Evolutionary conservation across 805 yeast genomes (phyloP).

Genomic region (Candida quercuum): DNA sequence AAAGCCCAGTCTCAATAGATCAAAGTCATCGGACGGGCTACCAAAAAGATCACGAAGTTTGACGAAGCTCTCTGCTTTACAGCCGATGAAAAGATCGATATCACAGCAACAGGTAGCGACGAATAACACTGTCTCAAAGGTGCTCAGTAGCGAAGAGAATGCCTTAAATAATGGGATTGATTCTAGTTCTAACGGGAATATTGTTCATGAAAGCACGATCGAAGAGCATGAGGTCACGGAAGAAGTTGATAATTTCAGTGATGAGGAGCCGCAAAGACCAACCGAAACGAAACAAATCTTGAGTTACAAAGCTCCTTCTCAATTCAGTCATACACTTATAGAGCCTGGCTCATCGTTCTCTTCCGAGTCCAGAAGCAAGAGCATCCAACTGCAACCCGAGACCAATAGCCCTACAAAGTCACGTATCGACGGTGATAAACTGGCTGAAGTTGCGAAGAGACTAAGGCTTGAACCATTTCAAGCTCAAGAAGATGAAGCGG

Average conservation of each 20-base stretch:
- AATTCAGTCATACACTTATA: constrained; percentile 17
- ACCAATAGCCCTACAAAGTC: constrained; percentile 7
- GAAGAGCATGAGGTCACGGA: constrained; percentile 16
- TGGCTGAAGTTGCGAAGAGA: background rate
- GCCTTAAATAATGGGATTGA: no score
- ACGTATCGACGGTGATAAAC: constrained; percentile 7
- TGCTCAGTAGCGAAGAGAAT: constrained; percentile 11
- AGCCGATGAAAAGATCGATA: constrained; percentile 18
- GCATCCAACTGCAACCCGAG: background rate
- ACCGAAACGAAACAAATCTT: constrained; percentile 5
- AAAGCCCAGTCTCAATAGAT: constrained; percentile 19
- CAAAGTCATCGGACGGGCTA: constrained; percentile 20
- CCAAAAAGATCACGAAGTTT: constrained; percentile 15
- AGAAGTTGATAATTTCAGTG: constrained; percentile 23
- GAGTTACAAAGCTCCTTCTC: constrained; percentile 20
- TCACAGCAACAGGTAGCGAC: constrained; percentile 15
- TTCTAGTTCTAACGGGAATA: constrained; percentile 5
- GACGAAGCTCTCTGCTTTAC: constrained; percentile 18
- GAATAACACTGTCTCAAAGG: constrained; percentile 4
- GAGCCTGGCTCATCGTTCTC: constrained; percentile 9
- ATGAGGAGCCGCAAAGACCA: constrained; percentile 9
- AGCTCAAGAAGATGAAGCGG: background rate
- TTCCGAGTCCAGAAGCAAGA: background rate
- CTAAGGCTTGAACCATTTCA: background rate
- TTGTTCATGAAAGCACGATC: constrained; percentile 6